phyloP scores from a whole-genome alignment of 1,139 yeast genomes.

The Saccharomyces hybrid region DNA sequence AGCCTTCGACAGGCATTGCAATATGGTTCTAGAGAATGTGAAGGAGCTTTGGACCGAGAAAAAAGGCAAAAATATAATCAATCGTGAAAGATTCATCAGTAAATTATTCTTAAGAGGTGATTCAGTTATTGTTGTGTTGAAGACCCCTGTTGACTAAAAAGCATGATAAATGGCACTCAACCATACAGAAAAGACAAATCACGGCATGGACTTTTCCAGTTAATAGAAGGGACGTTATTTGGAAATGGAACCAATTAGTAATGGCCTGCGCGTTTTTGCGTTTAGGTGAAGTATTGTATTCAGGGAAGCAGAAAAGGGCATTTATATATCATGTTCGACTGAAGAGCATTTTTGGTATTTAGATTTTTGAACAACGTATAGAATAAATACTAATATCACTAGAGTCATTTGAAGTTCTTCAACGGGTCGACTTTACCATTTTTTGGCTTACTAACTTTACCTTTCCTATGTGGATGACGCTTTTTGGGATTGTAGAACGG shows the following conservation, averaged over 20 bases:
- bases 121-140: constrained; percentile 78
- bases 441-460: constrained; percentile 36
- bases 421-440: constrained; percentile 59
- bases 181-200: no score
- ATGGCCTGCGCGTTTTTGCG: no score
- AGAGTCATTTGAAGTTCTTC: constrained; percentile 43
- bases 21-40: constrained; percentile 85
- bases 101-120: constrained; percentile 94
- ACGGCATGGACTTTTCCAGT: no score
- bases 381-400: neutral
- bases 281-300: neutral
- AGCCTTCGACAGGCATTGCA: constrained; percentile 94
- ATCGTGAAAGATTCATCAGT: constrained; percentile 79
- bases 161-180: no score
- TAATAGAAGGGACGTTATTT: no score
- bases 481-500: constrained; percentile 60
- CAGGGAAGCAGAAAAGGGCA: neutral
- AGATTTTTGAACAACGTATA: neutral
- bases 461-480: constrained; percentile 35
- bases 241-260: no score
- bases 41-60: constrained; percentile 88
- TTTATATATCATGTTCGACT: neutral
- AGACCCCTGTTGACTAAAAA: no score
- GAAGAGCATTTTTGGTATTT: neutral
- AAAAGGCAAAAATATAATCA: constrained; percentile 59